Base-by-base conservation (phyloP, 495 filamentous ascomycete species). In the Pseudomonodictys pantanalensis region DNA sequence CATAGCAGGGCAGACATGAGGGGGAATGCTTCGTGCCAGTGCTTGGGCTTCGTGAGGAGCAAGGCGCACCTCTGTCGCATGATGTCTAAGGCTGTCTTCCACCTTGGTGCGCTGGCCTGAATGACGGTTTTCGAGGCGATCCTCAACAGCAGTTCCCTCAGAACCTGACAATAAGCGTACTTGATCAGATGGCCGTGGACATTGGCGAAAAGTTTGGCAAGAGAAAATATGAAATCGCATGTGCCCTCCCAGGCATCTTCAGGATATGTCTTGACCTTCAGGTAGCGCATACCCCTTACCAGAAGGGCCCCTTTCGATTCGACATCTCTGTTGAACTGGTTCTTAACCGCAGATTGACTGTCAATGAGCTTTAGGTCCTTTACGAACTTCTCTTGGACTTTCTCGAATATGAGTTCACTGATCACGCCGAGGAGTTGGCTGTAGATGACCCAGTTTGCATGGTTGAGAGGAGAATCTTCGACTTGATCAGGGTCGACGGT, bases 371-470 rank as follows among this genome's bases (percentile, higher is more conserved):
- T 86, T 3, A 99, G 80, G 69, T 97, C 92, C 20, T 71, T 72
- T 52, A 95, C 73, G 69, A 95, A 99, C 22, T 89, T 83, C 52
- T 85, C 82, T 23, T 88, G 81, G 26, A 99, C 92, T 58, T 83
- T 89, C 25, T 83, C 75, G 72, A 99, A 96, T 68, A 92, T 90
- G 62, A 90, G 82, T 50, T 86, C 88, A 72, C 93, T 95, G 91
- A 99, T 96, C 23, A 89, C 91, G 12, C 93, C 93, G 10, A 99
- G 78, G 17, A 97, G 75, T 67, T 95, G 90, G 23, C 87, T 86
- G 66, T 95, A 96, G 11, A 97, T 85, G 52, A 87, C 86, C 93
- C 93, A 97, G 70, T 97, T 97, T 15, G 93, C 87, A 75, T 91
- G 82, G 58, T 89, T 86, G 7, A 96, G 80, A 4, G 89, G 83